Base-by-base conservation (phyloP, 371 early-diverging fungal genomes). In the Mortierella sp. region DNA sequence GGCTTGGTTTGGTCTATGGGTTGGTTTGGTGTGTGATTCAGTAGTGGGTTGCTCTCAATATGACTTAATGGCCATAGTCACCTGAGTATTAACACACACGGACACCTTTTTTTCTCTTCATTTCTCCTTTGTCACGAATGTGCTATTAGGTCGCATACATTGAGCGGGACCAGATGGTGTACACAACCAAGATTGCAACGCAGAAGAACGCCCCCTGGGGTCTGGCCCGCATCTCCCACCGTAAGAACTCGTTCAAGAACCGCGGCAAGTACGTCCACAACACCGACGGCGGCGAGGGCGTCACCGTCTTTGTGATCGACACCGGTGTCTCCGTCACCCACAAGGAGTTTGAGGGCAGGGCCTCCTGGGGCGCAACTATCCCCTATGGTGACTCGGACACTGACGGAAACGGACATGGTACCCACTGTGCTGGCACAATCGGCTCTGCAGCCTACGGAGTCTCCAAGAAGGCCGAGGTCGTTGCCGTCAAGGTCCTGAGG, bases 361-460 rank as follows among this genome's bases (percentile, higher is more conserved):
- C 98, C 14, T 68, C 76, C 43, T 97, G 95, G 96, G 97, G 96
- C 67, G 88, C 86, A 40, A 96, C 94, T 24, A 91, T 94, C 66
- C 94, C 95, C 9, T 82, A 90, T 29, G 90, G 90, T 64, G 96
- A 96, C 76, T 87, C 87, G 16, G 94, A 97, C 71, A 85, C 86
- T 43, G 97, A 97, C 85, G 94, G 91, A 39, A 95, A 96, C 71
- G 97, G 97, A 41, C 97, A 97, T 71, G 95, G 98, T 68, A 97
- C 99, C 29, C 99, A 99, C 78, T 96, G 96, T 64, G 96, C 99
- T 2, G 99, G 98, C 75, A 97, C 97, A 1, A 94, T 99, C 85
- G 98, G 92, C 41, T 96, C 97, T 65, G 90, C 90, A 64, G 88
- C 87, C 10, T 95, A 90, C 79, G 99, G 99, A 81, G 95, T 99